Conservation (phyloP, 2,329 filamentous ascomycete genomes). For the Fusarium sp. region DNA sequence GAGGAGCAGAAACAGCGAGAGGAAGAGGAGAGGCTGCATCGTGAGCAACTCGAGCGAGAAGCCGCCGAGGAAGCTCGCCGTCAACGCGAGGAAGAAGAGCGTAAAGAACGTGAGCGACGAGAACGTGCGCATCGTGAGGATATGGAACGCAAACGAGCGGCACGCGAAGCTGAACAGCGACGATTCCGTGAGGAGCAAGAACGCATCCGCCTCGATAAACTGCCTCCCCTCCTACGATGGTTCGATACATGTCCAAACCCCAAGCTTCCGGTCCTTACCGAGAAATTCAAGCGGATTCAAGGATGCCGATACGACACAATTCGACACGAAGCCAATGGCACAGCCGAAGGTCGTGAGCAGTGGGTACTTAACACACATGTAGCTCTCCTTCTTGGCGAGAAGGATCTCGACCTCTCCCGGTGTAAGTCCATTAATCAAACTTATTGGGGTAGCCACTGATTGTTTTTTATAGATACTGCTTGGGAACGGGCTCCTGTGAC, state of each 20-base stretch:
- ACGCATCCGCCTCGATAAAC: constrained; percentile 60
- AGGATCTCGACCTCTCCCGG: constrained; percentile 66
- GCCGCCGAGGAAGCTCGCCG: constrained; percentile 59
- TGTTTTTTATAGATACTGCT: constrained; percentile 57
- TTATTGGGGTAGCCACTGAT: constrained; percentile 1
- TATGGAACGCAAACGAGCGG: constrained; percentile 57
- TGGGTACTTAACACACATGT: constrained; percentile 73
- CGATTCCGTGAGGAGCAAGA: constrained; percentile 64
- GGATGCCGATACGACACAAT: constrained; percentile 73
- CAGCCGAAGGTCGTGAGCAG: constrained; percentile 66
- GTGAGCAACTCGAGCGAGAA: constrained; percentile 56
- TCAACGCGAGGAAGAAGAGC: constrained; percentile 61
- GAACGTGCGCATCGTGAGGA: constrained; percentile 55
- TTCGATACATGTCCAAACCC: constrained; percentile 62
- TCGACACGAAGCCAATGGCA: constrained; percentile 59
- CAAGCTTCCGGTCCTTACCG: constrained; percentile 58
- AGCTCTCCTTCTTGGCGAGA: constrained; percentile 70
- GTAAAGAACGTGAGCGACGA: constrained; percentile 58
- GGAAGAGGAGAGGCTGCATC: constrained; percentile 56
- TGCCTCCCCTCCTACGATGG: constrained; percentile 69
- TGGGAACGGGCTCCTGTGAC: constrained; percentile 66
- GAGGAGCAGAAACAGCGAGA: constrained; percentile 51
- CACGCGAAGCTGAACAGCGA: constrained; percentile 60
- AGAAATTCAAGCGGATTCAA: constrained; percentile 64
- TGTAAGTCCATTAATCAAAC: constrained; percentile 58